These are phyloP conservation scores for Phialocephala subalpina DNA, from an alignment of 2,329 filamentous ascomycete species.

Conservation along the genomic window DNA sequence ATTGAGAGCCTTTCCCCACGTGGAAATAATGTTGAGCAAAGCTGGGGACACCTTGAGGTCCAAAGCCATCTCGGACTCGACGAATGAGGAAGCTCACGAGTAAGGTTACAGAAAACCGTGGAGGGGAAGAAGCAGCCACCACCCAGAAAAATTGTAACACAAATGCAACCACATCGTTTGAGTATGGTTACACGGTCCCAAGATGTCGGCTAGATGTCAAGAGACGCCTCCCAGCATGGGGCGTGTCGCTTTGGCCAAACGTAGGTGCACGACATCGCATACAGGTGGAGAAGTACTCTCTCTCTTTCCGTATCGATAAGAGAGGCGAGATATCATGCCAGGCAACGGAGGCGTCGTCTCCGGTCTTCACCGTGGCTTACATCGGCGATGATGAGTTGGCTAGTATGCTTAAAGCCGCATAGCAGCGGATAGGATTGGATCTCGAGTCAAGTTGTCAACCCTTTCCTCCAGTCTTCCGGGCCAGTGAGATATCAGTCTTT, in stretches of 20 bases:
- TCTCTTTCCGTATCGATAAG: constrained; percentile 3
- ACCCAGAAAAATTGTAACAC: background rate
- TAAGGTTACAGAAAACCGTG: background rate
- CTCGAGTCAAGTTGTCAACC: background rate
- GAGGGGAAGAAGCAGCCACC: background rate
- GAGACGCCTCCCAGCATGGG: background rate
- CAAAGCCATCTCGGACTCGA: background rate
- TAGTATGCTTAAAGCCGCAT: constrained; percentile 1
- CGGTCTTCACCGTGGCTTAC: constrained; percentile 5
- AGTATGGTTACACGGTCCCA: background rate
- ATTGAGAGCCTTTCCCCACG: constrained; percentile 2
- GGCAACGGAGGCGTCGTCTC: background rate
- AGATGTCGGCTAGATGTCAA: background rate
- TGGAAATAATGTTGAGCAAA: background rate
- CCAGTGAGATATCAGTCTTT: background rate
- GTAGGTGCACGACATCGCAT: constrained; percentile 7
- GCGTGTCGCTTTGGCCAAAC: background rate
- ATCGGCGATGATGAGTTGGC: background rate
- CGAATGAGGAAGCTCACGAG: constrained; percentile 5
- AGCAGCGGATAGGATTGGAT: background rate
- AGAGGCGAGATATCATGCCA: background rate
- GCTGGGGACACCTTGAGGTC: background rate
- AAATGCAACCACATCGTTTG: background rate
- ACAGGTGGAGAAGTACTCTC: background rate
- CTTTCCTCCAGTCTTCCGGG: background rate